Conservation (phyloP, 805 yeast genomes). For the Brettanomyces sp. region DNA sequence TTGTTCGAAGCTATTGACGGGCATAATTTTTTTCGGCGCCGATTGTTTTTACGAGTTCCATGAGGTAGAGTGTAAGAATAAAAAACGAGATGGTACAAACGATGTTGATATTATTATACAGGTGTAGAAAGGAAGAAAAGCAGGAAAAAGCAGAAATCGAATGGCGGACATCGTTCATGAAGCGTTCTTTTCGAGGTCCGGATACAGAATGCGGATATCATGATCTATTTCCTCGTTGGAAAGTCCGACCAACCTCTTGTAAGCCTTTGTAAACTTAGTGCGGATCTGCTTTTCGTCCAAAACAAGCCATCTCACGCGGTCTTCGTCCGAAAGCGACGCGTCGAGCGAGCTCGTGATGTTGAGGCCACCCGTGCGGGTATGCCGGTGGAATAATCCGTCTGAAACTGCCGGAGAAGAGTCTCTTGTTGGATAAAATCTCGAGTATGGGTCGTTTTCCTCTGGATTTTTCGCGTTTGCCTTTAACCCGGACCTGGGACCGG, state of each 20-base stretch:
- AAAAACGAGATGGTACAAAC: too few species aligned
- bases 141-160: too few species aligned
- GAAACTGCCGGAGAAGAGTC: not conserved
- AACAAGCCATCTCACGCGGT: slow-evolving; percentile 7
- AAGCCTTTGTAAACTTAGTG: slow-evolving; percentile 7
- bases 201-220: slow-evolving; percentile 1
- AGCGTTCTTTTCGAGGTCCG: too few species aligned
- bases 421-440: not conserved
- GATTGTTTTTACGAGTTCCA: too few species aligned
- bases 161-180: too few species aligned
- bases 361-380: slow-evolving; percentile 3
- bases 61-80: too few species aligned
- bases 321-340: slow-evolving; percentile 4
- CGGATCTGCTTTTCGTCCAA: slow-evolving; percentile 6
- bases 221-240: slow-evolving; percentile 6
- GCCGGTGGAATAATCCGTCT: not conserved
- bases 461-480: not conserved
- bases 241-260: slow-evolving; percentile 9
- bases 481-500: not conserved
- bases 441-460: not conserved
- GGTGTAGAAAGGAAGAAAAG: too few species aligned
- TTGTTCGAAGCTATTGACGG: too few species aligned
- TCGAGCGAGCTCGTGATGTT: slow-evolving; percentile 8
- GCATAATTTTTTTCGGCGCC: too few species aligned
- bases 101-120: too few species aligned